Evolutionary conservation across 2,329 filamentous ascomycete genomes (phyloP).

Genomic region (Ophiostoma novo-ulmi): DNA sequence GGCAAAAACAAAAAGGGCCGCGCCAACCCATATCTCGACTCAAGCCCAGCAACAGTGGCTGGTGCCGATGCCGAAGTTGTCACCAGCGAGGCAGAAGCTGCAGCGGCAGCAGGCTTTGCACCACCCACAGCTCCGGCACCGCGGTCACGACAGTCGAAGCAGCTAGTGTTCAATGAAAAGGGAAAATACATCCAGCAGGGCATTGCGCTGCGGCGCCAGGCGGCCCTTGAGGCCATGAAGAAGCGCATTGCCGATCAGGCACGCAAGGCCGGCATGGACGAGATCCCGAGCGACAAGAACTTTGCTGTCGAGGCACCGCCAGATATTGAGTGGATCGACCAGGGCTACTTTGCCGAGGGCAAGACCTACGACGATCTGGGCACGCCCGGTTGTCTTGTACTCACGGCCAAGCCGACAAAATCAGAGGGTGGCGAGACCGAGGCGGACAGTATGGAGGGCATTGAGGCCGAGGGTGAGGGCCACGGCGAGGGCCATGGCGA

Average conservation of each 20-base stretch:
- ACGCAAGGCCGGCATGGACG: slow-evolving; percentile 86
- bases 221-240: slow-evolving; percentile 88
- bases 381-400: slow-evolving; percentile 55
- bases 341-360: slow-evolving; percentile 67
- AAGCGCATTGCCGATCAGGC: slow-evolving; percentile 83
- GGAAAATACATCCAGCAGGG: slow-evolving; percentile 97
- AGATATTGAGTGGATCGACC: slow-evolving; percentile 96
- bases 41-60: slow-evolving; percentile 52
- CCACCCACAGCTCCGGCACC: slow-evolving; percentile 43
- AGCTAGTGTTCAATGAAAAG: slow-evolving; percentile 86
- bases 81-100: slow-evolving; percentile 61
- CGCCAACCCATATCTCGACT: slow-evolving; percentile 76
- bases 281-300: slow-evolving; percentile 84
- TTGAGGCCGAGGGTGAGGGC: not conserved
- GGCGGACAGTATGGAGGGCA: slow-evolving; percentile 34
- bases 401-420: not conserved
- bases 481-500: not conserved
- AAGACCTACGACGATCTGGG: slow-evolving; percentile 68
- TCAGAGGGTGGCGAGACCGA: not conserved
- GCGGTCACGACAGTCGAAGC: slow-evolving; percentile 65
- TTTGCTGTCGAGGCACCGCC: slow-evolving; percentile 81
- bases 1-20: slow-evolving; percentile 20
- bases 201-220: slow-evolving; percentile 80
- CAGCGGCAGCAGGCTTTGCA: slow-evolving; percentile 44
- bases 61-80: slow-evolving; percentile 50